Conservation (phyloP, 2,329 filamentous ascomycete genomes). For the Talaromyces sp. region DNA sequence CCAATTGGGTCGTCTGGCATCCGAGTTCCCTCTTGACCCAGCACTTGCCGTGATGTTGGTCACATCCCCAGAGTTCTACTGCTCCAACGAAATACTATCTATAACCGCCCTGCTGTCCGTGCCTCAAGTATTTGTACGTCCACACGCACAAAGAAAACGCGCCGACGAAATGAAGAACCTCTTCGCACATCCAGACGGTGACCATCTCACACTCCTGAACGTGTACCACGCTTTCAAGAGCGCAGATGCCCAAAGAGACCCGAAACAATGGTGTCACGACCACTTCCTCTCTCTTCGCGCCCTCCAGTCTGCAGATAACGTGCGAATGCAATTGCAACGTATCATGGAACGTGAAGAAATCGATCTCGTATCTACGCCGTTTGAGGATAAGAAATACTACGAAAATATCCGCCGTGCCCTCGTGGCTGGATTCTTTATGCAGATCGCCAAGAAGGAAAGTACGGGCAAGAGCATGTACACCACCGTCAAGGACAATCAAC, state of each 20-base stretch:
- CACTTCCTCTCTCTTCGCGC: slow-evolving; percentile 90
- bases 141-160: slow-evolving; percentile 77
- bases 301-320: slow-evolving; percentile 88
- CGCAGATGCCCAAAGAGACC: slow-evolving; percentile 64
- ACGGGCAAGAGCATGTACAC: slow-evolving; percentile 80
- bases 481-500: slow-evolving; percentile 95
- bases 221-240: slow-evolving; percentile 97
- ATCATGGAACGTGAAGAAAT: slow-evolving; percentile 94
- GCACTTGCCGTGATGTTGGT: slow-evolving; percentile 96
- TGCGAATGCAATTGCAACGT: slow-evolving; percentile 83
- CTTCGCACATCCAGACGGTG: slow-evolving; percentile 88
- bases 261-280: slow-evolving; percentile 92
- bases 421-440: slow-evolving; percentile 98
- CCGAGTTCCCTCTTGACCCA: slow-evolving; percentile 92
- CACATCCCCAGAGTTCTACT: slow-evolving; percentile 95
- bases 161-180: slow-evolving; percentile 97
- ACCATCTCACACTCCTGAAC: slow-evolving; percentile 94
- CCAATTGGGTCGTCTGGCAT: slow-evolving; percentile 76
- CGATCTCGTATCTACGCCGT: slow-evolving; percentile 81
- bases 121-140: slow-evolving; percentile 88
- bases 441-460: slow-evolving; percentile 90
- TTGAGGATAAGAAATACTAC: slow-evolving; percentile 96
- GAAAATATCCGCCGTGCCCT: slow-evolving; percentile 92
- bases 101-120: slow-evolving; percentile 92
- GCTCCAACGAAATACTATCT: slow-evolving; percentile 96